Percentiles rank a stretch among this genome's conserved stretches.
Conservation (phyloP, 2,329 filamentous ascomycete species). For the Botryotinia convoluta region DNA sequence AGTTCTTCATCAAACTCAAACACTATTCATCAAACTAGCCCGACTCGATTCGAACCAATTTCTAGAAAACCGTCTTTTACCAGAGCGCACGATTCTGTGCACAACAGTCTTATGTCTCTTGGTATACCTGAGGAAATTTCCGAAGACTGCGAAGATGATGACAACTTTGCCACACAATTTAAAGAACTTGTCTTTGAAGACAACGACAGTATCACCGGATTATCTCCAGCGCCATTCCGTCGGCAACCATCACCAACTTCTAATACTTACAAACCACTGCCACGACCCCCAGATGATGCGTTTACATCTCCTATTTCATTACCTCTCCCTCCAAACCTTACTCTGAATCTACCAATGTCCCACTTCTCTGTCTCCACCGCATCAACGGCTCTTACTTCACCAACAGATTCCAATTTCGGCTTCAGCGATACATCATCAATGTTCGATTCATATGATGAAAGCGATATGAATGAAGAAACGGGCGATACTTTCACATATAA, state of each 20-base stretch:
- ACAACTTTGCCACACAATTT: constrained; percentile 55
- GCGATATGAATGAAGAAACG: constrained; percentile 29
- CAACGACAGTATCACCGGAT: constrained; percentile 28
- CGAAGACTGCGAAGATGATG: constrained; percentile 56
- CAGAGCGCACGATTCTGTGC: background rate
- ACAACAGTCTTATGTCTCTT: constrained; percentile 25
- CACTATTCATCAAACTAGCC: constrained; percentile 5
- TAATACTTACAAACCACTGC: constrained; percentile 33
- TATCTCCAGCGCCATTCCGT: constrained; percentile 33
- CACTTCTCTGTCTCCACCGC: constrained; percentile 37
- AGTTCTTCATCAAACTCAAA: background rate
- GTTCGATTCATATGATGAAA: constrained; percentile 30
- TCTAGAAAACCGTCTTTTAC: constrained; percentile 29
- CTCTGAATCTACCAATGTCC: constrained; percentile 30
- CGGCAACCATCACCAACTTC: constrained; percentile 22
- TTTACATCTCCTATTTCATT: constrained; percentile 21
- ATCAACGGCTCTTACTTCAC: constrained; percentile 31
- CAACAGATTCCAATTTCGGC: constrained; percentile 31
- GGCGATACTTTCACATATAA: constrained; percentile 33
- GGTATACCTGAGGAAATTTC: constrained; percentile 48
- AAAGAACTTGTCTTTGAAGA: constrained; percentile 27
- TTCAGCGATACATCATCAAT: constrained; percentile 29
- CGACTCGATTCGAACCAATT: background rate
- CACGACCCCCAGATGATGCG: constrained; percentile 30
- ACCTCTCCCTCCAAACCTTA: constrained; percentile 27